These are phyloP conservation scores for Claviceps citrina DNA, from an alignment of 2,329 filamentous ascomycete genomes.

Conservation along the genomic window DNA sequence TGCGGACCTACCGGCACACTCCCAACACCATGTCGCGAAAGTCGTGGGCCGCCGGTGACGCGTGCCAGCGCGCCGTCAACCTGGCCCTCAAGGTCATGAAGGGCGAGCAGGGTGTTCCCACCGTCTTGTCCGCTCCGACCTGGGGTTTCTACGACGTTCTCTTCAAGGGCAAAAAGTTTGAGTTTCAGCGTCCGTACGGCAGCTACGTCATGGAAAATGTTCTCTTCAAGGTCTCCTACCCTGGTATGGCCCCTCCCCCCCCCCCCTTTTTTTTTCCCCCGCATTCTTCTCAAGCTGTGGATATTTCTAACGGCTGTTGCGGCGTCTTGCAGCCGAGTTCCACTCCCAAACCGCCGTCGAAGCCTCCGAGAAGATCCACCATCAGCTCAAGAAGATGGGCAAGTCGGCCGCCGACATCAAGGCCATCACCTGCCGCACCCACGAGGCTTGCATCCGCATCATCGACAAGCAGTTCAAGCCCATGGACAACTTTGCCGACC, in stretches of 20 bases:
- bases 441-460: conserved; percentile 96
- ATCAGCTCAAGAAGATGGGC: conserved; percentile 66
- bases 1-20: conserved; percentile 92
- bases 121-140: conserved; percentile 76
- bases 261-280: background rate
- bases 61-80: conserved; percentile 89
- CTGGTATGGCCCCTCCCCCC: conserved; percentile 44
- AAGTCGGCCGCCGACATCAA: conserved; percentile 93
- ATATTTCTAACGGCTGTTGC: no score
- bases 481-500: conserved; percentile 99
- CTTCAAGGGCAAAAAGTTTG: conserved; percentile 89
- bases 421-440: conserved; percentile 81
- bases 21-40: conserved; percentile 99
- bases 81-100: conserved; percentile 79
- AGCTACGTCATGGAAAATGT: conserved; percentile 99
- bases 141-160: conserved; percentile 99
- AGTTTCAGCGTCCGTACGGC: conserved; percentile 91
- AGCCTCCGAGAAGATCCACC: conserved; percentile 76
- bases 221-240: conserved; percentile 98
- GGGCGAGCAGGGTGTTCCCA: conserved; percentile 82
- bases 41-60: conserved; percentile 96
- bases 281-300: background rate
- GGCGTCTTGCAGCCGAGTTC: conserved; percentile 80
- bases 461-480: conserved; percentile 99
- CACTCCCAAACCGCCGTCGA: conserved; percentile 98